Percentiles rank a stretch among this genome's conserved stretches.
These are phyloP conservation scores for Phytophthora chlamydospora DNA, from an alignment of 352 stramenopile species.

Conservation along the genomic window DNA sequence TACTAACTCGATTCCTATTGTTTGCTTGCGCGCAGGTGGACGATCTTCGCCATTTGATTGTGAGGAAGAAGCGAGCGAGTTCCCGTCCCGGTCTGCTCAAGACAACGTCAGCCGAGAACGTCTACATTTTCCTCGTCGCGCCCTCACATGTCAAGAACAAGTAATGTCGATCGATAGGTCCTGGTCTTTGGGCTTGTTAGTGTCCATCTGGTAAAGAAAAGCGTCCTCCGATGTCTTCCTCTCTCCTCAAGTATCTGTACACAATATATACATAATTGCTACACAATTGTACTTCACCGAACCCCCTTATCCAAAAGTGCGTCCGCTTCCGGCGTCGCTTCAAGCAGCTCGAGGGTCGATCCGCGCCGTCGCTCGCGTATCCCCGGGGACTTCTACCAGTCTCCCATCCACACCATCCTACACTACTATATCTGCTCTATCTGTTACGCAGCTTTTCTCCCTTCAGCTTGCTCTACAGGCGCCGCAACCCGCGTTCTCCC, in stretches of 20 bases:
- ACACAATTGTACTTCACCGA: not conserved
- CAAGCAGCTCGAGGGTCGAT: conserved; percentile 22
- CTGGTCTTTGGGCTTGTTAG: too few species aligned
- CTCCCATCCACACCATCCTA: not conserved
- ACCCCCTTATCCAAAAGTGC: conserved; percentile 3
- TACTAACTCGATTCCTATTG: conserved; percentile 6
- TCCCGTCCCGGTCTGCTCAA: conserved; percentile 61
- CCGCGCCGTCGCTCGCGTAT: not conserved
- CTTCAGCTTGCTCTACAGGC: conserved; percentile 9
- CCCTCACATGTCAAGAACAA: conserved; percentile 75
- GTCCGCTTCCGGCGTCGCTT: conserved; percentile 9
- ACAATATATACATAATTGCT: not conserved
- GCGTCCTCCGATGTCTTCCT: too few species aligned
- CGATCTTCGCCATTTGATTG: conserved; percentile 69
- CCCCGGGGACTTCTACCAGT: not conserved
- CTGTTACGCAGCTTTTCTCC: not conserved
- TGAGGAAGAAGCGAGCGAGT: conserved; percentile 59
- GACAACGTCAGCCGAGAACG: conserved; percentile 63
- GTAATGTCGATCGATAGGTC: conserved; percentile 15
- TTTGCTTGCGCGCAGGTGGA: conserved; percentile 33
- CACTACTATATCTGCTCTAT: conserved; percentile 3
- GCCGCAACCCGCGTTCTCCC: not conserved
- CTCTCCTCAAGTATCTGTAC: too few species aligned
- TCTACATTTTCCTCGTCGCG: conserved; percentile 80
- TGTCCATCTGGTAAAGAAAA: too few species aligned